A percentile compares a stretch with the other conserved stretches of the same genome.
phyloP scores from a whole-genome alignment of 2,329 filamentous ascomycete genomes.

The Fusarium austroafricanum region DNA sequence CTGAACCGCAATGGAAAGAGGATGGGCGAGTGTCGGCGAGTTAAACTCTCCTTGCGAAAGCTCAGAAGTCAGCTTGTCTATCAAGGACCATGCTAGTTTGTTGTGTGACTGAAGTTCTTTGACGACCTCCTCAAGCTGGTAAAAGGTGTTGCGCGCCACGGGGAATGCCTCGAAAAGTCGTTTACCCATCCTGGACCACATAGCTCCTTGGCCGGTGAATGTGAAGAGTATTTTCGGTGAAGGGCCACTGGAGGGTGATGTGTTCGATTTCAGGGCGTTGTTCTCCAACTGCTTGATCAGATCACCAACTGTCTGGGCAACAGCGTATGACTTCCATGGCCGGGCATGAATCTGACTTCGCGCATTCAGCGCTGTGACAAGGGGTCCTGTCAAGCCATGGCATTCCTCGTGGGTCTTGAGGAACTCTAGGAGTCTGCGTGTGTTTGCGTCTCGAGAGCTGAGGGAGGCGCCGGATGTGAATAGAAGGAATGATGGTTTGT shows the following conservation, averaged over 20 bases:
- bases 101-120: constrained; percentile 22
- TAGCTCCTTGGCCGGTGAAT: constrained; percentile 40
- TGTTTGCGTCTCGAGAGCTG: constrained; percentile 35
- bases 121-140: constrained; percentile 28
- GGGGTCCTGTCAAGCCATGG: constrained; percentile 21
- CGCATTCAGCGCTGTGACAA: constrained; percentile 35
- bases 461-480: constrained; percentile 37
- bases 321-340: constrained; percentile 40
- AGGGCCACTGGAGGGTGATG: constrained; percentile 2
- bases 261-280: constrained; percentile 35
- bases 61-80: constrained; percentile 34
- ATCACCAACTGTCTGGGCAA: constrained; percentile 34
- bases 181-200: constrained; percentile 42
- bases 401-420: constrained; percentile 29
- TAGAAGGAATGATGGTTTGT: constrained; percentile 22
- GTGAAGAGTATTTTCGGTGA: constrained; percentile 22
- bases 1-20: constrained; percentile 37
- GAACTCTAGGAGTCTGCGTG: constrained; percentile 26
- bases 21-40: constrained; percentile 32
- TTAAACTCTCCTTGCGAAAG: constrained; percentile 34
- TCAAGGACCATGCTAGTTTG: constrained; percentile 26
- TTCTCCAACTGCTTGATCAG: constrained; percentile 35
- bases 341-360: constrained; percentile 37
- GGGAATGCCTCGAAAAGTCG: constrained; percentile 38
- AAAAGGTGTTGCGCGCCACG: constrained; percentile 36